Conservation (phyloP, 306 rosid genomes). For the Cicer bijugum region DNA sequence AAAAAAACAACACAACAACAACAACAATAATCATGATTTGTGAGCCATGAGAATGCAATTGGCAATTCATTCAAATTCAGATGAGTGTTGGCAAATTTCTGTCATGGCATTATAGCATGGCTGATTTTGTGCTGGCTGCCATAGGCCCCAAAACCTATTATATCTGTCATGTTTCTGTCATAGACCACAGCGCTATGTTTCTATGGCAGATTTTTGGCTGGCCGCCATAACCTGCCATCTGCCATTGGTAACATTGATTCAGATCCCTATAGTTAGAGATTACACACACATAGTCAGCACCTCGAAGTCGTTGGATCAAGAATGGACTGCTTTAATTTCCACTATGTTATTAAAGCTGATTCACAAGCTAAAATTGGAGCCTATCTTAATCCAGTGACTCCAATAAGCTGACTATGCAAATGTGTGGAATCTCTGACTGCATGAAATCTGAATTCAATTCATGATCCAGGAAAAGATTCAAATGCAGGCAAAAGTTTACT, state of each 20-base stretch:
- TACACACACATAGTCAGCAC: neutral
- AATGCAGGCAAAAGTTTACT: constrained; percentile 12
- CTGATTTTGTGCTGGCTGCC: no score
- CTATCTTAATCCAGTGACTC: neutral
- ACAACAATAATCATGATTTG: neutral
- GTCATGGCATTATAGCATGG: no score
- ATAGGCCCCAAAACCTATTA: no score
- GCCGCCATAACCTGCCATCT: no score
- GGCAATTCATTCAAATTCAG: constrained; percentile 16
- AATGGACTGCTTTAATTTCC: neutral
- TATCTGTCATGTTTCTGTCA: no score
- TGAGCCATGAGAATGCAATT: constrained; percentile 21
- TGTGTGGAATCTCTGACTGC: neutral
- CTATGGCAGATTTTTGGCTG: no score
- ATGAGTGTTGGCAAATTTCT: no score
- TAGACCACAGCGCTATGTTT: no score
- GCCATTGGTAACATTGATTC: neutral
- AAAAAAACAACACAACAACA: no score
- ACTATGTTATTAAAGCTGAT: neutral
- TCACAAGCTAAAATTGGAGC: neutral
- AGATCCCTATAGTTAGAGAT: neutral
- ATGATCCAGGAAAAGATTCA: constrained; percentile 3
- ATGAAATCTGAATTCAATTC: neutral
- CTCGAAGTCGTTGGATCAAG: neutral
- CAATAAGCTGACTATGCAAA: neutral